These are phyloP conservation scores for Cudoniella acicularis DNA, from an alignment of 495 filamentous ascomycete genomes.

Conservation along the genomic window DNA sequence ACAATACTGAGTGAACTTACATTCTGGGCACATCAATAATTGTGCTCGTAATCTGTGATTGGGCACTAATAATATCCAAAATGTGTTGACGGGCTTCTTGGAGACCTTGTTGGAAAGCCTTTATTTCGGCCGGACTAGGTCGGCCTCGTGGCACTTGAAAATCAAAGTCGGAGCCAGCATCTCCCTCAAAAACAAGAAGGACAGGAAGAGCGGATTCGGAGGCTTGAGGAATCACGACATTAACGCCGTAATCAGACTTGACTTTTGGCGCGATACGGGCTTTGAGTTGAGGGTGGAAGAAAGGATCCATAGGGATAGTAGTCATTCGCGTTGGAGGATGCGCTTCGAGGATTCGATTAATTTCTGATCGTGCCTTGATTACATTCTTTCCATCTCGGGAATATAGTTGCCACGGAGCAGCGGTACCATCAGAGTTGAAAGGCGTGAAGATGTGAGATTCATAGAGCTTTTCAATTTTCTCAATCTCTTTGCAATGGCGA, in stretches of 20 bases:
- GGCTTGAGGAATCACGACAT: constrained; percentile 69
- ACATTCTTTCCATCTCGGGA: constrained; percentile 78
- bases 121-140: constrained; percentile 55
- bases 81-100: constrained; percentile 71
- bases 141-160: constrained; percentile 62
- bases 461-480: constrained; percentile 70
- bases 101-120: constrained; percentile 64
- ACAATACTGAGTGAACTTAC: constrained; percentile 37
- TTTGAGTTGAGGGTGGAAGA: constrained; percentile 76
- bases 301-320: constrained; percentile 71
- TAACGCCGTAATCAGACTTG: constrained; percentile 71
- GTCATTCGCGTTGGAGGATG: constrained; percentile 75
- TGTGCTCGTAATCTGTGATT: constrained; percentile 62
- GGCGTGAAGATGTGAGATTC: constrained; percentile 80
- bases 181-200: constrained; percentile 81
- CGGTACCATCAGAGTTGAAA: constrained; percentile 52
- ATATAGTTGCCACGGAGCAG: constrained; percentile 77
- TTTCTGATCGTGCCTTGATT: constrained; percentile 74
- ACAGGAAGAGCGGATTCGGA: constrained; percentile 52
- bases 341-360: constrained; percentile 72
- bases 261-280: constrained; percentile 59
- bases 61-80: constrained; percentile 61
- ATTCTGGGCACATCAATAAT: constrained; percentile 70
- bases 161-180: constrained; percentile 44
- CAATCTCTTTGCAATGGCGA: constrained; percentile 68